Percentiles rank a stretch among this genome's conserved stretches.
Evolutionary conservation across 331 rosid species (phyloP).

Genomic region (Cydonia oblonga): DNA sequence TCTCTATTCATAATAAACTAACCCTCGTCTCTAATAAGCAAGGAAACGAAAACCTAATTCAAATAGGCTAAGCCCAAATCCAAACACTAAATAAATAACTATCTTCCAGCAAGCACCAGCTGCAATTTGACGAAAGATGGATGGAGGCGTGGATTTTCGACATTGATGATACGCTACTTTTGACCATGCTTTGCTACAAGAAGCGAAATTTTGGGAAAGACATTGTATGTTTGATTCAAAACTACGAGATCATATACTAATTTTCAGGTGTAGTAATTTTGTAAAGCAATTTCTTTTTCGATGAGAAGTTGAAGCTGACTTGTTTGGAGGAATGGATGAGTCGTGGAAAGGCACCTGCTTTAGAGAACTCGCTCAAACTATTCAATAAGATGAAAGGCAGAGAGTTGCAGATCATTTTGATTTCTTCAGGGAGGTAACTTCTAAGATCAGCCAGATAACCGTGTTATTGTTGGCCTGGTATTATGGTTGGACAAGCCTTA

Average conservation of each 20-base stretch:
- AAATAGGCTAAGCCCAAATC: no score
- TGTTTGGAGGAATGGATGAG: constrained; percentile 22
- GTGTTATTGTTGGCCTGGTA: constrained; percentile 14
- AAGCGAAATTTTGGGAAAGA: constrained; percentile 33
- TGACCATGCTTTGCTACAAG: constrained; percentile 54
- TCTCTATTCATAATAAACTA: no score
- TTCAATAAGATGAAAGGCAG: constrained; percentile 23
- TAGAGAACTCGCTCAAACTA: constrained; percentile 10
- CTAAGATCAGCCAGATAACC: constrained; percentile 27
- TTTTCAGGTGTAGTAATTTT: not conserved
- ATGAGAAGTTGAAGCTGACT: constrained; percentile 19
- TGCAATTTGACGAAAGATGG: no score
- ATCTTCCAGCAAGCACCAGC: no score
- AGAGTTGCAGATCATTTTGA: constrained; percentile 24
- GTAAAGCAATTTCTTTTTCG: not conserved
- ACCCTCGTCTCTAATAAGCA: no score
- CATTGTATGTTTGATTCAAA: not conserved
- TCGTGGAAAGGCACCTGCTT: constrained; percentile 22
- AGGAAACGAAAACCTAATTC: no score
- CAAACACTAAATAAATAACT: no score
- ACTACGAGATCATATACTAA: not conserved
- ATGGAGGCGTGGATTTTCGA: not conserved
- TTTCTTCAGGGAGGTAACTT: constrained; percentile 3
- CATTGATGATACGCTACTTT: constrained; percentile 55
- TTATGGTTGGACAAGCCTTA: constrained; percentile 28